Conservation (phyloP, 1,284 basidiomycete species). For the Cystobasidium pallidum region DNA sequence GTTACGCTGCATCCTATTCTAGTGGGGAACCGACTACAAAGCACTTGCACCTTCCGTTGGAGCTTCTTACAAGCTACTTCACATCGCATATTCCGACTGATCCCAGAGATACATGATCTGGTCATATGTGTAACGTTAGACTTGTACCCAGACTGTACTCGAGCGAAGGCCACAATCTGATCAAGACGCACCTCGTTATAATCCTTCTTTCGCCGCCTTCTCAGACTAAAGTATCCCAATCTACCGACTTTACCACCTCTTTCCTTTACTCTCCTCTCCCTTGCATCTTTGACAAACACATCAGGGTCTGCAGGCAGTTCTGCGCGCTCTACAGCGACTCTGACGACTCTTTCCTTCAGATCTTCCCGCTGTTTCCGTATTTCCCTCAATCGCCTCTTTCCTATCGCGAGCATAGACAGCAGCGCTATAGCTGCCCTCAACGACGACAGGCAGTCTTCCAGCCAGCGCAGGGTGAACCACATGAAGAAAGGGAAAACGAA, state of each 20-base stretch:
- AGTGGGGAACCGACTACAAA: too few species aligned
- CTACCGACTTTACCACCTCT: slow-evolving; percentile 39
- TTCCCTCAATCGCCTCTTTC: slow-evolving; percentile 62
- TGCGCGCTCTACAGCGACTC: slow-evolving; percentile 65
- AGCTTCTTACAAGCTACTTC: too few species aligned
- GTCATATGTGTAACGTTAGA: too few species aligned
- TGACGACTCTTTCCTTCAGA: slow-evolving; percentile 67
- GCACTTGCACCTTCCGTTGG: too few species aligned
- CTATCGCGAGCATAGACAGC: slow-evolving; percentile 67
- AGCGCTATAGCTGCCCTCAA: slow-evolving; percentile 71
- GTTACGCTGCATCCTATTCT: too few species aligned
- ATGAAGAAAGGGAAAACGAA: slow-evolving; percentile 70
- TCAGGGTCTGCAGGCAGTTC: slow-evolving; percentile 71
- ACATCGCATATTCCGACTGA: slow-evolving; percentile 35
- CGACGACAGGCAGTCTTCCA: slow-evolving; percentile 77
- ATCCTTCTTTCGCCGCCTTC: slow-evolving; percentile 43
- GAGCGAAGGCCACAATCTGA: not conserved
- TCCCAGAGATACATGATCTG: slow-evolving; percentile 41
- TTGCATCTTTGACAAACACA: slow-evolving; percentile 57
- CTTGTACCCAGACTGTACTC: too few species aligned
- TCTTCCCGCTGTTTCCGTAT: slow-evolving; percentile 64
- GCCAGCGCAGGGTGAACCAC: slow-evolving; percentile 84
- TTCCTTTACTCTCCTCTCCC: slow-evolving; percentile 27
- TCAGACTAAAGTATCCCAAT: slow-evolving; percentile 43
- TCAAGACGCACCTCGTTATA: slow-evolving; percentile 40